Conservation (phyloP, 345 rosid species). For the Eucalyptus pumila region DNA sequence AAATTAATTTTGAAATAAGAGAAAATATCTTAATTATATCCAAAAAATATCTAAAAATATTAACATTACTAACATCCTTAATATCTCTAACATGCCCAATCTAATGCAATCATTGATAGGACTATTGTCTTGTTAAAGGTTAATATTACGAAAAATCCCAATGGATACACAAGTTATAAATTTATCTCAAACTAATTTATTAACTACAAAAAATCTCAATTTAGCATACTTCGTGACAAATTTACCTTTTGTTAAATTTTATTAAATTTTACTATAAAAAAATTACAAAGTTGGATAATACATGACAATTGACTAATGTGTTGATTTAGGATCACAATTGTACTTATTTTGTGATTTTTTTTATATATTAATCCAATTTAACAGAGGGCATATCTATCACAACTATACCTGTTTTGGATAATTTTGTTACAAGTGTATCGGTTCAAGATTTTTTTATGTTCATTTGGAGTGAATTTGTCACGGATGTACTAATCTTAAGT, state of each 20-base stretch:
- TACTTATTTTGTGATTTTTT: no score
- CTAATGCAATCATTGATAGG: neutral
- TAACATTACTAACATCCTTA: no score
- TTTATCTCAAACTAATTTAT: rapidly evolving
- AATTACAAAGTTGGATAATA: rapidly evolving
- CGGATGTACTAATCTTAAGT: rapidly evolving
- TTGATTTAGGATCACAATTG: rapidly evolving
- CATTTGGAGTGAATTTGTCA: no score
- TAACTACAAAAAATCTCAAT: no score
- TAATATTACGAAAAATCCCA: no score
- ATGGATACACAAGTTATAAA: rapidly evolving
- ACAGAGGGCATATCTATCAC: rapidly evolving
- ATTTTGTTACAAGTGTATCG: rapidly evolving
- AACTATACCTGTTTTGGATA: rapidly evolving
- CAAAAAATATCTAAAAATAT: no score
- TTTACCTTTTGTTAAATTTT: rapidly evolving
- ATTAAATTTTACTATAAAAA: no score
- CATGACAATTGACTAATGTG: rapidly evolving
- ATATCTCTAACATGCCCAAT: neutral
- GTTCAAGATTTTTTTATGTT: rapidly evolving
- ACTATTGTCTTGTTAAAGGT: neutral
- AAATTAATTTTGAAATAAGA: no score
- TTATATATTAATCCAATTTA: rapidly evolving
- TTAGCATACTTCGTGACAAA: rapidly evolving
- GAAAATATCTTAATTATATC: no score